Evolutionary conservation across 2,329 filamentous ascomycete species (phyloP).

Genomic region (Nemania serpens): DNA sequence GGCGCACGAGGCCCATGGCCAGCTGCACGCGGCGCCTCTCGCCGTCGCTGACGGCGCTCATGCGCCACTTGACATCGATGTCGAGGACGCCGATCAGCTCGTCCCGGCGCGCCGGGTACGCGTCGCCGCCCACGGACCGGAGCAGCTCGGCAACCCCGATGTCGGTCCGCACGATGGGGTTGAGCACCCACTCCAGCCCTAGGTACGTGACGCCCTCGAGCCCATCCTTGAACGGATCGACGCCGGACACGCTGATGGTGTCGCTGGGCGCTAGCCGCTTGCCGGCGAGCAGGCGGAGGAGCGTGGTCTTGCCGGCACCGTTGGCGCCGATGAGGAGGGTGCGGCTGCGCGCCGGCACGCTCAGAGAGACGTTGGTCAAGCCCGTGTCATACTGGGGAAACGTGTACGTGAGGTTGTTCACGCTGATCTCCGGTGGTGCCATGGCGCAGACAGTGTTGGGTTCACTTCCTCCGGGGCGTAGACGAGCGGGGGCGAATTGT

Average conservation of each 20-base stretch:
- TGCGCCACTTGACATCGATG: constrained; percentile 89
- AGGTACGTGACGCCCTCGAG: constrained; percentile 97
- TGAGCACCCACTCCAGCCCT: constrained; percentile 96
- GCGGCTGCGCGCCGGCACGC: constrained; percentile 80
- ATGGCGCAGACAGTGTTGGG: constrained; percentile 23
- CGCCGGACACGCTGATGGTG: constrained; percentile 76
- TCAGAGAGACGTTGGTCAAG: constrained; percentile 72
- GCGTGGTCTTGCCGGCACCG: constrained; percentile 94
- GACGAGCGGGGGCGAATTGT: not conserved
- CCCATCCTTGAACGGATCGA: constrained; percentile 88
- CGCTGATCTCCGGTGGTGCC: constrained; percentile 59
- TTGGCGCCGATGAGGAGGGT: constrained; percentile 95
- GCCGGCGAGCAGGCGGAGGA: constrained; percentile 90
- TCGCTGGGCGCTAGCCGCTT: constrained; percentile 85
- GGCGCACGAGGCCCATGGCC: constrained; percentile 90
- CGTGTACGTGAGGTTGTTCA: constrained; percentile 79
- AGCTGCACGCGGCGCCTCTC: constrained; percentile 91
- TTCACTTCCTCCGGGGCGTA: too few species aligned
- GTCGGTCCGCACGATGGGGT: constrained; percentile 93
- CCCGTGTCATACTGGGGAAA: constrained; percentile 88
- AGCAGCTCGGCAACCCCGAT: constrained; percentile 90
- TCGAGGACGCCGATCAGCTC: constrained; percentile 88
- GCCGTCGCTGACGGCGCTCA: constrained; percentile 94
- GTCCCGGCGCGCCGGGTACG: constrained; percentile 80
- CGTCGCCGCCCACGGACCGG: constrained; percentile 81